A percentile compares a stretch with the other conserved stretches of the same genome.
These are phyloP conservation scores for Anthoceros angustus DNA, from an alignment of 225 moss, liverwort and hornwort species.

Conservation along the genomic window DNA sequence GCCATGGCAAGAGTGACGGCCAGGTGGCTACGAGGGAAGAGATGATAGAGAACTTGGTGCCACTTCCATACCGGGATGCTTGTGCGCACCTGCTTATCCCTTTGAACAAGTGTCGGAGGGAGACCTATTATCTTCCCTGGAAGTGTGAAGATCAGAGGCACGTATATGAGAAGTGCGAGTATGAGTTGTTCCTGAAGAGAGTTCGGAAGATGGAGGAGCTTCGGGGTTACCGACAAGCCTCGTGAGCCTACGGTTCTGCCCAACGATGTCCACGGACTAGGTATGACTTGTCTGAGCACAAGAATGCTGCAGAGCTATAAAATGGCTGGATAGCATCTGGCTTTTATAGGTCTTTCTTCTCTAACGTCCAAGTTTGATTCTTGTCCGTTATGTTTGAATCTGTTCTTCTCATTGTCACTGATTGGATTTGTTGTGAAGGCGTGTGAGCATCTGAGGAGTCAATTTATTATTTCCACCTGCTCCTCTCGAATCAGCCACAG, in stretches of 20 bases:
- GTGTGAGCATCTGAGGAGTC: too few species aligned
- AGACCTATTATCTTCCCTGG: slow-evolving; percentile 49
- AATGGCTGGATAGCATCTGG: too few species aligned
- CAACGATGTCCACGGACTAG: too few species aligned
- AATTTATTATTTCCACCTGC: too few species aligned
- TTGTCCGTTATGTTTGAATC: too few species aligned
- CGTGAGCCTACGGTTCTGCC: background rate
- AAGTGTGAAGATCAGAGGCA: slow-evolving; percentile 66
- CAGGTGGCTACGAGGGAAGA: slow-evolving; percentile 45
- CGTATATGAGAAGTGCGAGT: slow-evolving; percentile 63
- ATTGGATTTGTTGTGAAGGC: too few species aligned
- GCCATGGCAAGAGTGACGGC: slow-evolving; percentile 6
- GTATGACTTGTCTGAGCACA: too few species aligned
- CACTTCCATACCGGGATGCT: slow-evolving; percentile 43
- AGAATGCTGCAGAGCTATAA: too few species aligned
- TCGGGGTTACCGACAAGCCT: slow-evolving; percentile 11
- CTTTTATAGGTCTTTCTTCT: too few species aligned
- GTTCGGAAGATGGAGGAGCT: slow-evolving; percentile 61
- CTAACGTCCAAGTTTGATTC: too few species aligned
- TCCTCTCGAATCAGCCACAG: too few species aligned
- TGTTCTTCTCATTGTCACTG: too few species aligned
- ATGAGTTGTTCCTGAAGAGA: slow-evolving; percentile 50
- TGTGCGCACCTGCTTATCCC: slow-evolving; percentile 65
- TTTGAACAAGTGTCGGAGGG: slow-evolving; percentile 47
- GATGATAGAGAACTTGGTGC: slow-evolving; percentile 38